Evolutionary conservation across 2,329 filamentous ascomycete genomes (phyloP), one percentile per base, ranked within the genome.

Genomic region (Grosmannia serpens): DNA sequence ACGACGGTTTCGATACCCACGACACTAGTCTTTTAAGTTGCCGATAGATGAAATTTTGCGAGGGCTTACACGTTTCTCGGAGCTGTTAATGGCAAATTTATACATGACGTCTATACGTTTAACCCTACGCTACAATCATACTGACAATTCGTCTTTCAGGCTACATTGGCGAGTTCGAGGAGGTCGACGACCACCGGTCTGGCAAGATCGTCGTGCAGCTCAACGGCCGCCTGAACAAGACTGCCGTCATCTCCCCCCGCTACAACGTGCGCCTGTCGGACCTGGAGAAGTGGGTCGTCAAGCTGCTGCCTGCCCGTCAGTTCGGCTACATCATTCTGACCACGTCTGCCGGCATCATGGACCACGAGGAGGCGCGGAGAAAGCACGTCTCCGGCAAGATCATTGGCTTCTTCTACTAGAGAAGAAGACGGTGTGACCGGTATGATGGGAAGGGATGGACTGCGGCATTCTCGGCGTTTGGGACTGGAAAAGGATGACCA

Each of bases 121-220:
- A 95, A 85, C 87, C 85, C 82, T 81, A 86, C 85, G 90, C 88
- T 81, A 97, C 90, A 97, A 20, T 5, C 82, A 61, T 67, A 63
- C 61, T 66, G 64, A 62, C 60, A 67, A 55, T 62, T 15, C 41
- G 9, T 50, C 20, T 17, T 61, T 60, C 71, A 96, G 92, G 92
- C 72, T 97, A 96, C 83, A 97, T 97, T 76, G 91, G 91, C 78
- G 92, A 97, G 81, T 99, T 97, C 77, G 94, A 99, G 84, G 91
- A 97, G 81, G 88, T 99, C 68, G 94, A 99, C 70, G 91, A 99
- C 82, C 94, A 99, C 87, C 91, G 94, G 77, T 94, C 91, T 73
- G 94, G 94, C 85, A 99, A 99, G 88, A 96, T 99, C 66, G 91
- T 99, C 71, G 94, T 99, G 73, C 94, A 99, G 85, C 88, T 99